Percentiles rank a stretch among this genome's conserved stretches.
Evolutionary conservation across 148 eudicot species (phyloP).

Genomic region (Rhododendron griersonianum): DNA sequence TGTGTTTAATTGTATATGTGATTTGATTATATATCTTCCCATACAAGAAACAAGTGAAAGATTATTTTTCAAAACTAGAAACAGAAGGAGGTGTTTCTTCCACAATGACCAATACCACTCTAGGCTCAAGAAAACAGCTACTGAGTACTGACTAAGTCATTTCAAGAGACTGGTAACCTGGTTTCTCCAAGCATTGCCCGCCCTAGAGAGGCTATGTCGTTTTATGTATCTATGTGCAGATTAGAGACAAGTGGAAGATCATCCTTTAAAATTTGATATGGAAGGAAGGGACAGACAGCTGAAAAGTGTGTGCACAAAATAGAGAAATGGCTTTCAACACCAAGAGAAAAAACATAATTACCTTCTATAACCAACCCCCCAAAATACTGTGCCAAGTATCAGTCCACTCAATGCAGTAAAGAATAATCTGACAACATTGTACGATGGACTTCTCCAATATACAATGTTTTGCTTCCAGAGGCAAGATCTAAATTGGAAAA

Average conservation of each 20-base stretch:
- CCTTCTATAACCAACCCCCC: constrained; percentile 79
- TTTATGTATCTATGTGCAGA: background rate
- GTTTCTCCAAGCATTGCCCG: background rate
- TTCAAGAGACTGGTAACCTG: background rate
- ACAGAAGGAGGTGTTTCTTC: background rate
- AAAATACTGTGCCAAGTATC: constrained; percentile 65
- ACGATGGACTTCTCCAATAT: constrained; percentile 85
- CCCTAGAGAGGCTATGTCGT: background rate
- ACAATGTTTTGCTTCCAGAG: constrained; percentile 69
- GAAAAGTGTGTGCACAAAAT: background rate
- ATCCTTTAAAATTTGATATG: background rate
- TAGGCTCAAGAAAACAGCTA: background rate
- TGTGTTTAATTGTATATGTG: background rate
- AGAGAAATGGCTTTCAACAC: background rate
- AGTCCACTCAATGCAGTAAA: constrained; percentile 56
- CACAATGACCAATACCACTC: background rate
- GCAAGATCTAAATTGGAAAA: constrained; percentile 62
- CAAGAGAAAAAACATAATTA: constrained; percentile 18
- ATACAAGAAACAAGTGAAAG: background rate
- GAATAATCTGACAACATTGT: constrained; percentile 77
- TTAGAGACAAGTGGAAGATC: background rate
- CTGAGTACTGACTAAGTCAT: background rate
- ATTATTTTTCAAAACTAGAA: background rate
- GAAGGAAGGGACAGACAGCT: background rate
- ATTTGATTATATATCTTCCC: background rate